Conservation (phyloP, 768 basidiomycete species). For the Hysterangium stoloniferum region DNA sequence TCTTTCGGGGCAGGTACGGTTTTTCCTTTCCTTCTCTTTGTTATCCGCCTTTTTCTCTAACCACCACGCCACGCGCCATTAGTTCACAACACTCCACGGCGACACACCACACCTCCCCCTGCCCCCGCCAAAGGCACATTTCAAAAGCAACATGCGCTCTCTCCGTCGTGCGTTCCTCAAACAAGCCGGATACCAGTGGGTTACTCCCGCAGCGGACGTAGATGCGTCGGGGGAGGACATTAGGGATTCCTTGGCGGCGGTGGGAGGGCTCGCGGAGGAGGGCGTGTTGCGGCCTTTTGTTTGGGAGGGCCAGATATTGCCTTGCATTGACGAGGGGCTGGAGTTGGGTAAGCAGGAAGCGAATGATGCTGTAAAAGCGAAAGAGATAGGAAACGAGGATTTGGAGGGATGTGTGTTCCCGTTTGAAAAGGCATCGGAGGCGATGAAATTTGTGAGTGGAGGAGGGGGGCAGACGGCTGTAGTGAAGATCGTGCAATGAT, state of each 20-base stretch:
- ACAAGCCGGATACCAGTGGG: conserved; percentile 67
- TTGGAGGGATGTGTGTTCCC: conserved; percentile 32
- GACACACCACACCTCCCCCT: conserved; percentile 57
- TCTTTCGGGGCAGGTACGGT: conserved; percentile 27
- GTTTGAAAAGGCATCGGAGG: conserved; percentile 47
- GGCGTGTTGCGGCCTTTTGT: conserved; percentile 25
- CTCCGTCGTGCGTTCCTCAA: conserved; percentile 27
- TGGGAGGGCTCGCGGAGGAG: conserved; percentile 31
- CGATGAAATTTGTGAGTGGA: conserved; percentile 32
- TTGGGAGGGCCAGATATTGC: background rate
- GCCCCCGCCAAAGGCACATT: conserved; percentile 64
- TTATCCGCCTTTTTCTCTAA: too few species aligned
- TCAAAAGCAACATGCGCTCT: conserved; percentile 64
- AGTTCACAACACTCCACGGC: conserved; percentile 79
- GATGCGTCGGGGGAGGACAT: conserved; percentile 80
- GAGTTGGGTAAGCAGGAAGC: background rate
- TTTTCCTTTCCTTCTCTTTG: too few species aligned
- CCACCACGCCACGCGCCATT: too few species aligned
- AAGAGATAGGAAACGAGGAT: conserved; percentile 23
- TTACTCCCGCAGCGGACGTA: conserved; percentile 71
- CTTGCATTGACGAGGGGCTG: background rate
- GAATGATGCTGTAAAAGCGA: background rate
- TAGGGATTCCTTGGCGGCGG: conserved; percentile 38
- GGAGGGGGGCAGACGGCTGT: conserved; percentile 29
- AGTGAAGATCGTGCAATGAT: conserved; percentile 22